A percentile compares a stretch with the other conserved stretches of the same genome.
These are phyloP conservation scores for Sugiyamaella mastotermitis DNA, from an alignment of 805 yeast genomes.

Conservation along the genomic window DNA sequence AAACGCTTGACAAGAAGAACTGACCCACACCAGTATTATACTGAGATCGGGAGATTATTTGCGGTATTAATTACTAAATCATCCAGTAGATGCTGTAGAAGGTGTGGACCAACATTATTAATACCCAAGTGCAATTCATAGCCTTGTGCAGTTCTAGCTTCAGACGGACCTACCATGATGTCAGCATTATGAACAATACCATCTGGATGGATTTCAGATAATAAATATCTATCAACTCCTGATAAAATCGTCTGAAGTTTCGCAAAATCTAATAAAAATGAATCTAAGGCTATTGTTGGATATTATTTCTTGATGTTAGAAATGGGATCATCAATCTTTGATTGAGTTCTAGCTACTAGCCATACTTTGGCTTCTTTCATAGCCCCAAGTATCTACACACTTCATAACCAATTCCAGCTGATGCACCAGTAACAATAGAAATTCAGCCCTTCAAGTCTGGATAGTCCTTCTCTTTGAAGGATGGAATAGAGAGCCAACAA, in stretches of 20 bases:
- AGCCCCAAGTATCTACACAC: conserved; percentile 28
- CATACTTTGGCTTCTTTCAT: conserved; percentile 33
- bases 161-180: conserved; percentile 36
- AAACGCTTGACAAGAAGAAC: conserved; percentile 35
- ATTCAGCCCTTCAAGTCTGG: conserved; percentile 33
- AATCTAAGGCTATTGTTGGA: conserved; percentile 17
- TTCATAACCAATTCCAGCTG: conserved; percentile 33
- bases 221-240: conserved; percentile 31
- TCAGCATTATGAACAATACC: conserved; percentile 42
- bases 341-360: conserved; percentile 33
- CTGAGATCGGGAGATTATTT: conserved; percentile 24
- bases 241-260: conserved; percentile 40
- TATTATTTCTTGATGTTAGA: conserved; percentile 25
- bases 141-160: conserved; percentile 37
- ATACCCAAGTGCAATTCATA: conserved; percentile 43
- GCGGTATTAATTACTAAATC: conserved; percentile 35
- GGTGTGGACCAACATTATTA: conserved; percentile 42
- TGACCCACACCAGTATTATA: conserved; percentile 30
- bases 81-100: conserved; percentile 36
- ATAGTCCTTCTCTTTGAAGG: conserved; percentile 24
- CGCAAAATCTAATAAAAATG: conserved; percentile 21
- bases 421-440: conserved; percentile 32
- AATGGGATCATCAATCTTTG: conserved; percentile 30
- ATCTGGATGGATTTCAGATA: conserved; percentile 28
- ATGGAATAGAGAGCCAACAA: conserved; percentile 9